A percentile compares a stretch with the other conserved stretches of the same genome.
These are phyloP conservation scores for Exophiala viscosa DNA, from an alignment of 2,329 filamentous ascomycete species.

Conservation along the genomic window DNA sequence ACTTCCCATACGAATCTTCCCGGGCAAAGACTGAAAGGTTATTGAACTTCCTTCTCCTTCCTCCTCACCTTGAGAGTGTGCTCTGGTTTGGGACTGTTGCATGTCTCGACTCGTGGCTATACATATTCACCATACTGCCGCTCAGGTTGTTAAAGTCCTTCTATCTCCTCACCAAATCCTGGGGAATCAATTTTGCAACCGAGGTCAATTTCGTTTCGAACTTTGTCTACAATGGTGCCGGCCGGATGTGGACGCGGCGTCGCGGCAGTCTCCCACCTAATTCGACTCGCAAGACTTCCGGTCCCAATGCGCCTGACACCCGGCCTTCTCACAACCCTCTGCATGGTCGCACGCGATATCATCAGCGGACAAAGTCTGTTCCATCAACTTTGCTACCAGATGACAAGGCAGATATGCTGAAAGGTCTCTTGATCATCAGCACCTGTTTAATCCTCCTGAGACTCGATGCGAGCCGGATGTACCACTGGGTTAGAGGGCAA, in stretches of 20 bases:
- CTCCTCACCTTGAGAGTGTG: constrained; percentile 75
- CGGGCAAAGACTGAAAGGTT: constrained; percentile 88
- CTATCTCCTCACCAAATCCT: constrained; percentile 72
- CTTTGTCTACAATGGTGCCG: constrained; percentile 76
- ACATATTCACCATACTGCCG: constrained; percentile 92
- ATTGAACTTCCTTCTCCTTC: constrained; percentile 80
- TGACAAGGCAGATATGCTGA: constrained; percentile 92
- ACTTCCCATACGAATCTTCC: constrained; percentile 84
- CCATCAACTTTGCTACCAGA: constrained; percentile 81
- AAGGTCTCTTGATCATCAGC: constrained; percentile 80
- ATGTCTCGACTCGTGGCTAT: constrained; percentile 92
- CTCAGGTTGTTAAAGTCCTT: constrained; percentile 80
- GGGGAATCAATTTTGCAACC: constrained; percentile 66
- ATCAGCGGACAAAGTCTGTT: constrained; percentile 75
- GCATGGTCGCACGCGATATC: constrained; percentile 33
- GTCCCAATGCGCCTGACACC: constrained; percentile 39
- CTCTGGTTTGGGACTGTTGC: constrained; percentile 84
- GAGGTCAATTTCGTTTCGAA: constrained; percentile 68
- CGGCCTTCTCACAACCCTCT: constrained; percentile 26
- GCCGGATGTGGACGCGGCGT: constrained; percentile 65
- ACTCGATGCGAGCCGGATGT: constrained; percentile 95
- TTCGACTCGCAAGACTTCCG: constrained; percentile 9
- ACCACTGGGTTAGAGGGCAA: constrained; percentile 93
- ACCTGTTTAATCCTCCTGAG: constrained; percentile 83
- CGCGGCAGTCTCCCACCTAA: constrained; percentile 37